Conservation (phyloP, 2,329 filamentous ascomycete genomes). For the Monilinia laxa region DNA sequence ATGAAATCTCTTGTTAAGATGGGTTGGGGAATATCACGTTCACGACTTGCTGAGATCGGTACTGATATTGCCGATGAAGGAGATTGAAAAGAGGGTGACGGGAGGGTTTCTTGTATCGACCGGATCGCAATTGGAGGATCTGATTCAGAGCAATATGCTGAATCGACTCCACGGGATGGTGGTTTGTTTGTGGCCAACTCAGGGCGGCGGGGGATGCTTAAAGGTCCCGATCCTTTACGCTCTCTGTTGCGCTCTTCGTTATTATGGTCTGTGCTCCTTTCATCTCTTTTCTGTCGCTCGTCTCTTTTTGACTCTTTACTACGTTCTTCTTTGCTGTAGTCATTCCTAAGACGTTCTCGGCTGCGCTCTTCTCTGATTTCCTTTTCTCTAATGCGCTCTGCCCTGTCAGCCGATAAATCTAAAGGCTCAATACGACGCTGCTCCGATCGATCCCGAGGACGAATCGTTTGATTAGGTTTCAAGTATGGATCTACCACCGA, state of each 20-base stretch:
- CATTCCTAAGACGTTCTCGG: neutral
- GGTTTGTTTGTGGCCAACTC: conserved; percentile 30
- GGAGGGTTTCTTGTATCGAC: conserved; percentile 23
- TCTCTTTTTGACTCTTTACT: neutral
- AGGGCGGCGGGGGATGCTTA: conserved; percentile 21
- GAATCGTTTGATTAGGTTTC: conserved; percentile 27
- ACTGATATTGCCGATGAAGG: conserved; percentile 21
- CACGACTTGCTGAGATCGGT: conserved; percentile 13
- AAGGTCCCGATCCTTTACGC: conserved; percentile 2
- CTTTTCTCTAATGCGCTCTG: conserved; percentile 7
- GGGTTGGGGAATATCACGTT: conserved; percentile 20
- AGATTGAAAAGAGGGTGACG: conserved; percentile 23
- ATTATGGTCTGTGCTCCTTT: neutral
- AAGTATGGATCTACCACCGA: conserved; percentile 16
- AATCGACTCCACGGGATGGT: conserved; percentile 39
- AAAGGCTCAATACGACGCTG: conserved; percentile 9
- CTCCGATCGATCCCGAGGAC: conserved; percentile 3
- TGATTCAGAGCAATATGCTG: conserved; percentile 39
- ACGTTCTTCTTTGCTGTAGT: neutral
- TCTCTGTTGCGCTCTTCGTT: neutral
- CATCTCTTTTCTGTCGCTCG: neutral
- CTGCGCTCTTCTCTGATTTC: conserved; percentile 9
- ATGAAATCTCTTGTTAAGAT: conserved; percentile 29
- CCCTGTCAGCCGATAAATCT: conserved; percentile 8
- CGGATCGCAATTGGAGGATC: conserved; percentile 31